These are phyloP conservation scores for Phytophthora aleatoria DNA, from an alignment of 352 stramenopile species.

Conservation along the genomic window DNA sequence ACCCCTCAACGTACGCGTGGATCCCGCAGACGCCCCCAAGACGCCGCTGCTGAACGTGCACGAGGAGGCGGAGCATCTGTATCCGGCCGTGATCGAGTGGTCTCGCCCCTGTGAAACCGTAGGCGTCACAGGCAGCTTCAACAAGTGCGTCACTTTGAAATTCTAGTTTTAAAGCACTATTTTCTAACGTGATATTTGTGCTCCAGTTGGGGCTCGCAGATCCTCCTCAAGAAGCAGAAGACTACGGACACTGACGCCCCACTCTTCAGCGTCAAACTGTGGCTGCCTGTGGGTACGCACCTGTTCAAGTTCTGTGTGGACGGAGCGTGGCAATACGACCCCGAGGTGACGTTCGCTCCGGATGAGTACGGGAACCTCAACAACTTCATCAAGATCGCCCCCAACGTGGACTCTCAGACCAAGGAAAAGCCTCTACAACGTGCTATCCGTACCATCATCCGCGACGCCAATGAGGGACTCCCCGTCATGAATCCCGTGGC, in stretches of 20 bases:
- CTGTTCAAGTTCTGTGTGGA: slow-evolving; percentile 86
- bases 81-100: slow-evolving; percentile 70
- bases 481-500: slow-evolving; percentile 78
- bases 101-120: slow-evolving; percentile 55
- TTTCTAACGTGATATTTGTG: slow-evolving; percentile 11
- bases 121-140: slow-evolving; percentile 80
- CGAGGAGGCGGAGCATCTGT: slow-evolving; percentile 55
- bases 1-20: slow-evolving; percentile 5
- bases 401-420: slow-evolving; percentile 32
- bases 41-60: slow-evolving; percentile 34
- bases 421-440: slow-evolving; percentile 57
- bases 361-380: slow-evolving; percentile 90
- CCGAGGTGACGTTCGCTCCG: slow-evolving; percentile 77
- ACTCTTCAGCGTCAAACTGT: slow-evolving; percentile 53
- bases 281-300: slow-evolving; percentile 67
- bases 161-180: not conserved
- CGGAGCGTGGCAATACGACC: slow-evolving; percentile 84
- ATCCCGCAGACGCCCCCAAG: slow-evolving; percentile 8
- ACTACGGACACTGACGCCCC: slow-evolving; percentile 13
- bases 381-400: slow-evolving; percentile 78
- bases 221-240: slow-evolving; percentile 52
- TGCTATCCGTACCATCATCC: slow-evolving; percentile 75
- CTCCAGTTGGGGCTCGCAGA: slow-evolving; percentile 78
- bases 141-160: slow-evolving; percentile 55
- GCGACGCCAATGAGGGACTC: slow-evolving; percentile 49